Evolutionary conservation across 768 basidiomycete species (phyloP), one percentile per base, ranked within the genome.

Genomic region (Tulasnella sp.): DNA sequence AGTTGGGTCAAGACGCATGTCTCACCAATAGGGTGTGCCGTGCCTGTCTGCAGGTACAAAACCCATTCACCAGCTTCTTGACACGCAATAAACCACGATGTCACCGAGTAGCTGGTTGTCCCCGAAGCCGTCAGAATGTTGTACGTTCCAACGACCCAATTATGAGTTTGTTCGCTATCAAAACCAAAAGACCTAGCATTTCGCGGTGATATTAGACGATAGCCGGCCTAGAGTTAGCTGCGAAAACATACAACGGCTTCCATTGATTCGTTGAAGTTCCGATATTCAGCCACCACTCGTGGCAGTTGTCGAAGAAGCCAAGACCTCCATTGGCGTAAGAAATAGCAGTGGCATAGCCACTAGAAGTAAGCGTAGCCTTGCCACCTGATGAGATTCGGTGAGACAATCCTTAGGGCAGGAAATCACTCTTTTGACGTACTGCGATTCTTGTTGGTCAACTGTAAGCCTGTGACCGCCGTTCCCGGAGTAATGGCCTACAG

Each of bases 21-120:
- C 12, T 12, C 22, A 22, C 69, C 44, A 40, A n/a, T 2, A 5
- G 69, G 69, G n/a, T 22, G 17, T 3, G 47, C 44, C 52, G 44
- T 34, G 29, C 69, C 69, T 19, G 69, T 70, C 69, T 70, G 69
- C 12, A 70, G 34, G 42, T 59, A 70, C 12, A 70, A 26, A 12
- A 32, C 69, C 69, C 66, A 67, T 32, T 9, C 14, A n/a, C 66
- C 36, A 52, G n/a, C 26, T 26, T 52, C n/a, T 35, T 36, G 32
- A 22, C 66, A 67, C 26, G 66, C 66, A 12, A 67, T 12, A 37
- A 67, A 67, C 34, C 35, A 37, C n/a, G 66, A 67, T 17, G 67
- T 67, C 29, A 12, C 22, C 12, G 39, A 2, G 39, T 67, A 67
- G n/a, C n/a, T 44, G 22, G 17, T 44, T 2, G 67, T 67, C 32